A percentile compares a stretch with the other conserved stretches of the same genome.
These are phyloP conservation scores for Hippophae tibetana DNA, from an alignment of 306 rosid genomes.

Conservation along the genomic window DNA sequence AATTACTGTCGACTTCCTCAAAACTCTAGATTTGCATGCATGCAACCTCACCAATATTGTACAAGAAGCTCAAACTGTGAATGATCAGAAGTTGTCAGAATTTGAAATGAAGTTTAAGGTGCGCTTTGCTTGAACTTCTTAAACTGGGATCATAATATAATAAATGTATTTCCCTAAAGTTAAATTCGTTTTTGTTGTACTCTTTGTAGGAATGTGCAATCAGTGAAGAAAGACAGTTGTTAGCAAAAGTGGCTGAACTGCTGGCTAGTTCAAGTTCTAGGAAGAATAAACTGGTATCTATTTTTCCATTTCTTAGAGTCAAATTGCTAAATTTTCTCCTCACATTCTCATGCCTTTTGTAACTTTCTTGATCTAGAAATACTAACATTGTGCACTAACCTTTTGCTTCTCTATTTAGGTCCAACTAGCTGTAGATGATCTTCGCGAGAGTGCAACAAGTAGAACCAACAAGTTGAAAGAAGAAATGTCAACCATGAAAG, in stretches of 20 bases:
- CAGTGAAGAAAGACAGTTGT: conserved; percentile 72
- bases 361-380: background rate
- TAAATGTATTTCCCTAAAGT: conserved; percentile 2
- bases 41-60: conserved; percentile 68
- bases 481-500: conserved; percentile 87
- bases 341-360: background rate
- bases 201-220: conserved; percentile 81
- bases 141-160: conserved; percentile 4
- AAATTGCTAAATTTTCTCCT: background rate
- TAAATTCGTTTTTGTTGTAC: conserved; percentile 1
- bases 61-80: conserved; percentile 77
- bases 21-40: conserved; percentile 75
- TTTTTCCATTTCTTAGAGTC: conserved; percentile 7
- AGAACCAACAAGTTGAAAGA: conserved; percentile 63
- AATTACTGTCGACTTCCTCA: conserved; percentile 74
- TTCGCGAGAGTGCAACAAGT: conserved; percentile 83
- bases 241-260: conserved; percentile 92
- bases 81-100: conserved; percentile 63
- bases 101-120: conserved; percentile 98
- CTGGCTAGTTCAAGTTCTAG: conserved; percentile 84
- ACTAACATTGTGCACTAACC: conserved; percentile 3
- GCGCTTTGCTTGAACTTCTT: conserved; percentile 13
- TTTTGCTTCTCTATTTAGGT: conserved; percentile 39
- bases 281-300: conserved; percentile 76
- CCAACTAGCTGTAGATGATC: conserved; percentile 78